Evolutionary conservation across 2,329 filamentous ascomycete species (phyloP), one percentile per base, ranked within the genome.

Genomic region (Neofusicoccum umdonicola): DNA sequence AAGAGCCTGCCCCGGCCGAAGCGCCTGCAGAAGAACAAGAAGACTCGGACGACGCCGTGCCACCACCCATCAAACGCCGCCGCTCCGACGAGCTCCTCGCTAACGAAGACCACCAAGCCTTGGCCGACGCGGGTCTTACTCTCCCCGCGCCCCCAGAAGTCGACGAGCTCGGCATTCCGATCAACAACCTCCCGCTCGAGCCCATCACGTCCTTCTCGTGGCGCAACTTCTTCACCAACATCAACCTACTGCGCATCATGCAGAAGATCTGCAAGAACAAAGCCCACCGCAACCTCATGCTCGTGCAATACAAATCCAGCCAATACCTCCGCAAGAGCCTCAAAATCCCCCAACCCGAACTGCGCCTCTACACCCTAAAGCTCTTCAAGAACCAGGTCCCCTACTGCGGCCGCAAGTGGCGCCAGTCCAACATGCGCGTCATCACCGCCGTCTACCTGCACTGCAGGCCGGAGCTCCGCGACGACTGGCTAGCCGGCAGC

Each of bases 361-460:
- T 99, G 45, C 88, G 95, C 5, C 88, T 97, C 48, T 98, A 98
- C 81, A 97, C 95, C 0, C 86, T 99, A 70, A 99, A 99, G 79
- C 85, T 99, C 0, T 98, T 98, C 88, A 99, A 99, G 79, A 95
- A 93, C 66, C 95, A 99, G 78, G 95, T 99, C 4, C 95, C 95
- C 0, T 99, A 97, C 82, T 98, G 94, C 77, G 94, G 95, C 22
- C 89, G 95, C 48, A 99, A 99, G 80, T 99, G 95, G 95, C 89
- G 95, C 13, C 95, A 98, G 80, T 89, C 88, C 70, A 98, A 99
- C 78, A 99, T 99, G 95, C 91, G 94, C 63, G 93, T 98, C 73
- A 99, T 99, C 74, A 99, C 95, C 0, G 93, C 93, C 3, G 92
- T 99, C 1, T 99, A 97, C 77, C 83, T 99, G 56, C 92, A 97